These are phyloP conservation scores for Setaria italica DNA, from an alignment of 202 grass and related monocot species.

Conservation along the genomic window DNA sequence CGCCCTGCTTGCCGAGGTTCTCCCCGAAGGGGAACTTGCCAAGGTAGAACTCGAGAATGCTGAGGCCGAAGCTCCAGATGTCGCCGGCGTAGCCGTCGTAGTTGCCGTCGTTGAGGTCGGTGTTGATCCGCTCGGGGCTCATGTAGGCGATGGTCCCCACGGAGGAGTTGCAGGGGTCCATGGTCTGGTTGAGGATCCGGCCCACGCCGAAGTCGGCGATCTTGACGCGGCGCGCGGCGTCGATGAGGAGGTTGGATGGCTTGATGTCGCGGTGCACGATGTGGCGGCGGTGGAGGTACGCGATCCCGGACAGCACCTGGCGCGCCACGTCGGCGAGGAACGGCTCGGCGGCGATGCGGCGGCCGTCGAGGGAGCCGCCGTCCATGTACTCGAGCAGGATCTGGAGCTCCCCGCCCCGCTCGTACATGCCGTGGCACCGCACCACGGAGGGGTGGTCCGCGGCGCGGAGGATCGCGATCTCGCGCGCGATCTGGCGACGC, in stretches of 20 bases:
- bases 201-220: slow-evolving; percentile 87
- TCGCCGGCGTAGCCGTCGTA: slow-evolving; percentile 79
- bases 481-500: slow-evolving; percentile 67
- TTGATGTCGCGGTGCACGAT: slow-evolving; percentile 98
- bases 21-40: slow-evolving; percentile 90
- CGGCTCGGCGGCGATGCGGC: slow-evolving; percentile 66
- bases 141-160: slow-evolving; percentile 97
- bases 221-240: slow-evolving; percentile 64
- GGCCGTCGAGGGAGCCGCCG: slow-evolving; percentile 77
- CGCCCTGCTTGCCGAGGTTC: slow-evolving; percentile 67
- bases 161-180: slow-evolving; percentile 88
- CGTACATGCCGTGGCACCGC: slow-evolving; percentile 91
- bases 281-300: slow-evolving; percentile 79
- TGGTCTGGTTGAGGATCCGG: slow-evolving; percentile 76
- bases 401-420: slow-evolving; percentile 81
- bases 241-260: slow-evolving; percentile 89
- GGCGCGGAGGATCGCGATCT: slow-evolving; percentile 88
- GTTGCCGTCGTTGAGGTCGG: slow-evolving; percentile 74
- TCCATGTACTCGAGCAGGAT: slow-evolving; percentile 98
- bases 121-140: slow-evolving; percentile 98
- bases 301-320: slow-evolving; percentile 75
- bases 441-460: slow-evolving; percentile 77
- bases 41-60: slow-evolving; percentile 94
- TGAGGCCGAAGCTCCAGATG: slow-evolving; percentile 95
- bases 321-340: slow-evolving; percentile 68